phyloP scores from a whole-genome alignment of 345 rosid species.

The Camelina sativa region DNA sequence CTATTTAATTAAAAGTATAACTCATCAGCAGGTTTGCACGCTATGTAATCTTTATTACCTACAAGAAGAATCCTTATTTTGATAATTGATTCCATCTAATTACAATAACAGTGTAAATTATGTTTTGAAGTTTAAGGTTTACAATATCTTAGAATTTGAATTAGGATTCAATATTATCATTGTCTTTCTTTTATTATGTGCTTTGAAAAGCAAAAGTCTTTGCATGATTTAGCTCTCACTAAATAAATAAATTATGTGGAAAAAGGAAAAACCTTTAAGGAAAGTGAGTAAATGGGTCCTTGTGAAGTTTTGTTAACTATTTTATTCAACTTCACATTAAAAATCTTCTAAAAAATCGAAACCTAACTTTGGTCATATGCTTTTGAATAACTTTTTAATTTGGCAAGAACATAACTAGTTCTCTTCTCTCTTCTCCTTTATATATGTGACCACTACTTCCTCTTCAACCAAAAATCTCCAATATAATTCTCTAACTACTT shows the following conservation, averaged over 20 bases:
- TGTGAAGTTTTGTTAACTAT: not conserved
- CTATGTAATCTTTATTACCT: conserved; percentile 14
- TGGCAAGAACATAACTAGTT: conserved; percentile 31
- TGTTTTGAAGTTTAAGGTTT: not conserved
- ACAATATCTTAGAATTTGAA: not conserved
- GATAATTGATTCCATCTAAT: conserved; percentile 4
- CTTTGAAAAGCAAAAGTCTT: conserved; percentile 5
- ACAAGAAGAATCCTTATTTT: conserved; percentile 1
- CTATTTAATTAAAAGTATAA: conserved; percentile 19
- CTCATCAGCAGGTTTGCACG: conserved; percentile 11
- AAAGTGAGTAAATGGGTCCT: conserved; percentile 39
- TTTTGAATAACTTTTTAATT: conserved; percentile 21
- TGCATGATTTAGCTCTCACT: conserved; percentile 17
- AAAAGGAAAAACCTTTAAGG: conserved; percentile 25
- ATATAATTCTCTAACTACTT: conserved; percentile 12
- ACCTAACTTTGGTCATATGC: conserved; percentile 35
- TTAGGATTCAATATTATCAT: not conserved
- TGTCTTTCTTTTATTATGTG: not conserved
- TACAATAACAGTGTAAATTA: not conserved
- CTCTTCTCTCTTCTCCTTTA: conserved; percentile 30
- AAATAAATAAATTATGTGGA: not conserved
- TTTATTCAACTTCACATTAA: conserved; percentile 21
- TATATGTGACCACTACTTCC: conserved; percentile 20
- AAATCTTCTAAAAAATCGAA: not conserved
- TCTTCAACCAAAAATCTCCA: conserved; percentile 31